These are phyloP conservation scores for Scheffersomyces spartinae DNA, from an alignment of 805 yeast species.

Conservation along the genomic window DNA sequence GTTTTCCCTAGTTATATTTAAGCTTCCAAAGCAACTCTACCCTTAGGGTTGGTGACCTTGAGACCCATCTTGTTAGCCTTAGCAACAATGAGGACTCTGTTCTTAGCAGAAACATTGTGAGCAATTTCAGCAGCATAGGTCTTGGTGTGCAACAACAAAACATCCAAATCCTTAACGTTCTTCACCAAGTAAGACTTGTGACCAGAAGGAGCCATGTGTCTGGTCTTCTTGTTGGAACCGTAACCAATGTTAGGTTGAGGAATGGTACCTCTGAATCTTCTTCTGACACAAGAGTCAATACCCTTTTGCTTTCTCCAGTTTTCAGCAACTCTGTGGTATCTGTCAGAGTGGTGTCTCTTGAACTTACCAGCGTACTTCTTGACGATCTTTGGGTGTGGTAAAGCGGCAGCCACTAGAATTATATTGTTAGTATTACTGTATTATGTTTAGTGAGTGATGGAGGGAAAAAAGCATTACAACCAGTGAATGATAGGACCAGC, in stretches of 20 bases:
- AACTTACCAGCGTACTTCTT: slow-evolving; percentile 98
- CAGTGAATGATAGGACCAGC: no score
- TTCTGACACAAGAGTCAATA: slow-evolving; percentile 99
- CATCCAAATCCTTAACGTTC: slow-evolving; percentile 89
- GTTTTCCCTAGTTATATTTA: slow-evolving; percentile 28
- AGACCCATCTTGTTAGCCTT: slow-evolving; percentile 98
- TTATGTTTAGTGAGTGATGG: no score
- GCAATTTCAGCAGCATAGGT: slow-evolving; percentile 99
- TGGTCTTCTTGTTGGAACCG: slow-evolving; percentile 99
- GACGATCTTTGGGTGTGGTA: slow-evolving; percentile 98
- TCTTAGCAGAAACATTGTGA: slow-evolving; percentile 95
- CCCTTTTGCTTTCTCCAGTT: slow-evolving; percentile 99
- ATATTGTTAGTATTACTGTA: slow-evolving; percentile 19
- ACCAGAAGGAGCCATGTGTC: slow-evolving; percentile 92
- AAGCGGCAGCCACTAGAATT: slow-evolving; percentile 86
- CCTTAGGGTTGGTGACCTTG: slow-evolving; percentile 98
- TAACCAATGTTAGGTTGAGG: slow-evolving; percentile 99
- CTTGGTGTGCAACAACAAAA: slow-evolving; percentile 92
- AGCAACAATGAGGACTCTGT: slow-evolving; percentile 92
- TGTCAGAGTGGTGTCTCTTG: slow-evolving; percentile 99
- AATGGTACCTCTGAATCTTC: slow-evolving; percentile 99
- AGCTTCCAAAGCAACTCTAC: slow-evolving; percentile 97
- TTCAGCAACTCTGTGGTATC: slow-evolving; percentile 96
- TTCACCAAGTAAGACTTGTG: slow-evolving; percentile 93
- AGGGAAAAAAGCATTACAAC: no score